A percentile compares a stretch with the other conserved stretches of the same genome.
Conservation (phyloP, 2,329 filamentous ascomycete genomes). For the Fusarium sp. region DNA sequence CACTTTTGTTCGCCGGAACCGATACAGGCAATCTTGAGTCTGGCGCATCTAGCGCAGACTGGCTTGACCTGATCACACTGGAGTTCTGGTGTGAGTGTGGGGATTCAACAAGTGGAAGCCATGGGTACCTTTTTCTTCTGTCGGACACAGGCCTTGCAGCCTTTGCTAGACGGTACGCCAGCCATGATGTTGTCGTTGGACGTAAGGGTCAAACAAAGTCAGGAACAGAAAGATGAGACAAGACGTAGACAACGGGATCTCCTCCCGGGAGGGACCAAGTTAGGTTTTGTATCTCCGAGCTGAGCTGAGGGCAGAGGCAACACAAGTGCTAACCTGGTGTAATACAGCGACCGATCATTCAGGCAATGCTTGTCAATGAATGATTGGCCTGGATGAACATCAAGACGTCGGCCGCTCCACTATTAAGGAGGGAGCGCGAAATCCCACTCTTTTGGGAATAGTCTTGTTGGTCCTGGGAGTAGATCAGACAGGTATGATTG, state of each 20-base stretch:
- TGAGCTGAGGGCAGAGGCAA: neutral
- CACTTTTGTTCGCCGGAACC: constrained; percentile 59
- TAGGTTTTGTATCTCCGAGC: neutral
- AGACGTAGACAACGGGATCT: neutral
- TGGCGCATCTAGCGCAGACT: constrained; percentile 56
- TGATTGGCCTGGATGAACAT: neutral
- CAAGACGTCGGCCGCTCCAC: neutral
- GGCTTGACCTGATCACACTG: constrained; percentile 59
- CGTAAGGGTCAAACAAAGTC: too few species aligned
- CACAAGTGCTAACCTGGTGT: neutral
- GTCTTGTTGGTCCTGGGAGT: neutral
- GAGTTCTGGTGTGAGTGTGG: neutral
- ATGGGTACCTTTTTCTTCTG: constrained; percentile 63
- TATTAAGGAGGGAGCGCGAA: neutral
- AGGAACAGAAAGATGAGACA: neutral
- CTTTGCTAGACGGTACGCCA: constrained; percentile 60
- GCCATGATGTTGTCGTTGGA: too few species aligned
- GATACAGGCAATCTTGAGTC: constrained; percentile 56
- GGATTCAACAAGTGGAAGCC: neutral
- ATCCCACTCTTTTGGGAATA: neutral
- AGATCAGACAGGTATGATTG: neutral
- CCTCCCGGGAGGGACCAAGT: neutral
- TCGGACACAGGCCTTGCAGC: constrained; percentile 60
- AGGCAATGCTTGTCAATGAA: neutral
- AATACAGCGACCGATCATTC: neutral